Percentiles rank a stretch among this genome's conserved stretches.
Evolutionary conservation across 768 basidiomycete genomes (phyloP).

Genomic region (Lepiota venenata): DNA sequence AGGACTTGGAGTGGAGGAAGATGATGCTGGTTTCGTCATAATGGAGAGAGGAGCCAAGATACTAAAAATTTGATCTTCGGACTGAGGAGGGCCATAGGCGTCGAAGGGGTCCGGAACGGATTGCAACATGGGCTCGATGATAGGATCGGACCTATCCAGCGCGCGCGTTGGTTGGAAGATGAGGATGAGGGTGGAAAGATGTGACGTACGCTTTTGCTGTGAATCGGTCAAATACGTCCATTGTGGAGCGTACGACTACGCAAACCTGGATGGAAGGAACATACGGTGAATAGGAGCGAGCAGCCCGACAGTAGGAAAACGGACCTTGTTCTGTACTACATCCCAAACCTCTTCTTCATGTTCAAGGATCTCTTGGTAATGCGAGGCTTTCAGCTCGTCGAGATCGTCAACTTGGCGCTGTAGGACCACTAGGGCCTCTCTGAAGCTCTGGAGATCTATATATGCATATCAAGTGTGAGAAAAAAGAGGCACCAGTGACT

Average conservation of each 20-base stretch:
- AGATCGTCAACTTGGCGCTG: constrained; percentile 91
- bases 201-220: constrained; percentile 78
- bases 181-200: constrained; percentile 11
- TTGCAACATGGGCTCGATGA: constrained; percentile 88
- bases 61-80: constrained; percentile 90
- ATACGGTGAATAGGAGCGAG: constrained; percentile 12
- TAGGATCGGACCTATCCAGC: constrained; percentile 69
- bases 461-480: background rate
- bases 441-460: constrained; percentile 82
- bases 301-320: background rate
- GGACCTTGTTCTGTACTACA: constrained; percentile 81
- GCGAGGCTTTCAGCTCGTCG: constrained; percentile 77
- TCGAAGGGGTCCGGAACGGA: constrained; percentile 92
- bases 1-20: constrained; percentile 46
- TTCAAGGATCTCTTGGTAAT: constrained; percentile 87
- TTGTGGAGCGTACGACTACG: constrained; percentile 81
- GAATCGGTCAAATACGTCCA: constrained; percentile 89
- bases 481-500: background rate
- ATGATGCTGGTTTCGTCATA: constrained; percentile 52
- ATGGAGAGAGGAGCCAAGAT: constrained; percentile 87
- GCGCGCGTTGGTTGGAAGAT: constrained; percentile 7
- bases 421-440: constrained; percentile 75
- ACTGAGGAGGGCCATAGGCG: constrained; percentile 82
- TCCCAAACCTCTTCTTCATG: constrained; percentile 98
- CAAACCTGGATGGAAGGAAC: constrained; percentile 48